phyloP scores from a whole-genome alignment of 495 filamentous ascomycete species.

The Xylaria nigripes region DNA sequence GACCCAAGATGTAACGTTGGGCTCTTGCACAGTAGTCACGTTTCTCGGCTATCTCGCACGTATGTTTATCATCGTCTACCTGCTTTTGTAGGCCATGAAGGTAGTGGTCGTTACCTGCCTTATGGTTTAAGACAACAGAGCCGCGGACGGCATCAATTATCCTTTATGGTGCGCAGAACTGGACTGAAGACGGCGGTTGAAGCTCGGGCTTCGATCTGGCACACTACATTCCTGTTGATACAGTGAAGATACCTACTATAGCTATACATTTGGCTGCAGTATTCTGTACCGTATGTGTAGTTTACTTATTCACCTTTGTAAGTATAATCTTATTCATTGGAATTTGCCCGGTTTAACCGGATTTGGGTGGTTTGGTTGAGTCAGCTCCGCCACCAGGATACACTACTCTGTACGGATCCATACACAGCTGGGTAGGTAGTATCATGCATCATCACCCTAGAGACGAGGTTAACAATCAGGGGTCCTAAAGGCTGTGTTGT shows the following conservation, averaged over 20 bases:
- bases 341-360: neutral
- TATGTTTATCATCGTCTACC: neutral
- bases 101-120: neutral
- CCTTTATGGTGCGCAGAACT: neutral
- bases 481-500: neutral
- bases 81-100: neutral
- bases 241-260: neutral
- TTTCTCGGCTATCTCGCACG: neutral
- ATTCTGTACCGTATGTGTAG: too few species aligned
- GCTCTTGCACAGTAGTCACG: neutral
- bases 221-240: neutral
- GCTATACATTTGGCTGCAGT: too few species aligned
- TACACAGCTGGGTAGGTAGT: neutral
- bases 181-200: neutral
- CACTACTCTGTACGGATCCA: neutral
- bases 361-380: slow-evolving; percentile 1
- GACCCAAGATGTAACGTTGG: slow-evolving; percentile 4
- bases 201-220: neutral
- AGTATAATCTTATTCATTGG: neutral
- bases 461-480: neutral
- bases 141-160: too few species aligned
- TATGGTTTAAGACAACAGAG: neutral
- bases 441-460: slow-evolving; percentile 1
- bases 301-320: neutral
- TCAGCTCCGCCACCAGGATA: neutral